Conservation (phyloP, 176 grass and related monocot species). For the Triticum dicoccoides region DNA sequence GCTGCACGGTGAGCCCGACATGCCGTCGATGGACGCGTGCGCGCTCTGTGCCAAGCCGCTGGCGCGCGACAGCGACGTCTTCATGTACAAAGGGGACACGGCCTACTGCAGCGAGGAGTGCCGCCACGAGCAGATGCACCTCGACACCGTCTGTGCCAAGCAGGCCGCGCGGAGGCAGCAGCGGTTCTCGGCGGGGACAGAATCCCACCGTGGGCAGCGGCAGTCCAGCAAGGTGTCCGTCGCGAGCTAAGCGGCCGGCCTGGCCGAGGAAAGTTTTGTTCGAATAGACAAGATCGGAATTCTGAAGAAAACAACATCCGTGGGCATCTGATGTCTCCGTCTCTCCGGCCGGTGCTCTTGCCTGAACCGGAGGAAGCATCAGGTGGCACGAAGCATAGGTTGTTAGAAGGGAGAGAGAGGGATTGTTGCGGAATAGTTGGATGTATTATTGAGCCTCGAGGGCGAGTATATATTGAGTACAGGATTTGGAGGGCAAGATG, state of each 20-base stretch:
- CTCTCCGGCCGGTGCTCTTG: no score
- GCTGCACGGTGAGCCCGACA: neutral
- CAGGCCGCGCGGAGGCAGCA: neutral
- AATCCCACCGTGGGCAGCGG: neutral
- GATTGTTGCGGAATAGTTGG: no score
- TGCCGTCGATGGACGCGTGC: constrained; percentile 44
- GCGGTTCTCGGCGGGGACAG: neutral
- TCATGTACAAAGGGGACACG: constrained; percentile 76
- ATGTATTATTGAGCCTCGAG: no score
- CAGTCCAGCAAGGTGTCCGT: constrained; percentile 27
- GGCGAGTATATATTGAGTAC: no score
- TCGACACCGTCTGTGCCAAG: constrained; percentile 29
- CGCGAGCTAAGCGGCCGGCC: constrained; percentile 6
- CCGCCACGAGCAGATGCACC: constrained; percentile 57
- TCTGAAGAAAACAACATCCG: no score
- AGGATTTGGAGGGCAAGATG: no score
- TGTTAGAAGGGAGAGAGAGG: no score
- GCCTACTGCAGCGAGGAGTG: constrained; percentile 81
- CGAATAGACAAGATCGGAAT: no score
- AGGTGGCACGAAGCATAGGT: no score
- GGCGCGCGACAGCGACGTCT: constrained; percentile 50
- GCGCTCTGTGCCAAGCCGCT: constrained; percentile 55
- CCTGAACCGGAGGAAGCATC: no score
- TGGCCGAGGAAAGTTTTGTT: no score
- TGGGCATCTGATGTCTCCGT: no score